Evolutionary conservation across 208 protist genomes (phyloP), one percentile per base, ranked within the genome.

Genomic region (Plasmodiophora brassicae): DNA sequence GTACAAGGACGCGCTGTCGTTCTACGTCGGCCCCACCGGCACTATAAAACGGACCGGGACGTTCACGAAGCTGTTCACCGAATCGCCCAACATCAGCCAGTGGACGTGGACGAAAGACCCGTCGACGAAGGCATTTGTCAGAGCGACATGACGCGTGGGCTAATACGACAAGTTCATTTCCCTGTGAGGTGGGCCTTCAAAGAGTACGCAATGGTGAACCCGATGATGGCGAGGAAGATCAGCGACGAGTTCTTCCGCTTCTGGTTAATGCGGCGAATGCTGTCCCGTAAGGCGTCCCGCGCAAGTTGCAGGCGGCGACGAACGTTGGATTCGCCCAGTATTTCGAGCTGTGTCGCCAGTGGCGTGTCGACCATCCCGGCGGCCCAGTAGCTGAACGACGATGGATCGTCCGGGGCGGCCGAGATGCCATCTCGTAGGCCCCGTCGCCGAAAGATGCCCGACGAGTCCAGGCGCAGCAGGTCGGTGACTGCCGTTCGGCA

Each of bases 321-420:
- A 78, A 78, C 65, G 41, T 78, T n/a, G 5, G 65, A 5, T 32
- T 78, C 65, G 41, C 14, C n/a, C n/a, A 78, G n/a, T 44, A 32
- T 32, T 36, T n/a, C 5, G 14, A 78, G n/a, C 41, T 78, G 32
- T 5, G 41, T 14, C 20, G 65, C 10, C n/a, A 36, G 10, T 38
- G 65, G 65, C 10, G 32, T 44, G 32, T 78, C 32, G 10, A 78
- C 65, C 20, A 78, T 14, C 5, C 65, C 65, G 65, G n/a, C 32
- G 32, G 65, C 65, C 65, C 65, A 78, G 41, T 38, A 78, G 41
- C 65, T 78, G 65, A 78, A 78, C 41, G 32, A n/a, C 5, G 65
- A 78, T 32, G 65, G 65, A 32, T 32, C 65, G 32, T 38, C n/a
- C 5, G 41, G 41, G 41, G 41, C n/a, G 65, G 20, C n/a, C 5